Evolutionary conservation across 2,329 filamentous ascomycete genomes (phyloP), one percentile per base, ranked within the genome.

Genomic region (Xylaria sp.): DNA sequence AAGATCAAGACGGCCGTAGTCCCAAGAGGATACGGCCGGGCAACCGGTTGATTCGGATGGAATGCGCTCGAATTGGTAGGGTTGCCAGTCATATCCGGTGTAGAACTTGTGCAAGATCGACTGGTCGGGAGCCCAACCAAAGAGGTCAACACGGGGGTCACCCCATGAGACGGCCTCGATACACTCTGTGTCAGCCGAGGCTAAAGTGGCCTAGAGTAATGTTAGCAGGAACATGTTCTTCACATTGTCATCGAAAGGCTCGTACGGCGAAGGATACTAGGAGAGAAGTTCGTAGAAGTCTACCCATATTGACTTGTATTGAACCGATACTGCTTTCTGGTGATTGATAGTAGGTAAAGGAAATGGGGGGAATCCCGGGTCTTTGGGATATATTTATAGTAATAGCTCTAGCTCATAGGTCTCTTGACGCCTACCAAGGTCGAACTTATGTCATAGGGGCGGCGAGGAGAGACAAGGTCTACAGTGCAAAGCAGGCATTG

Each of bases 61-160:
- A 23, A 73, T 60, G 3, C 53, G 67, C 56, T 73, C 71, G 39
- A 72, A 70, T 20, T 61, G 25, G 15, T 64, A 25, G 23, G 63
- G 72, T 45, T 73, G 70, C 72, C 72, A 73, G 60, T 72, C 71
- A 28, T 68, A 60, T 1, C 71, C 70, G 2, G 69, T 72, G 56
- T 65, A 72, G 60, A 69, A 69, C 63, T 68, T 70, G 63, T 70
- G 68, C 66, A 58, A 68, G 48, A 70, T 61, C 0, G 68, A 70
- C 2, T 60, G 36, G 25, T 70, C 68, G 1, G 66, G 62, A 3
- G 66, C 66, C 15, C 25, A 7, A 4, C 62, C 62, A 43, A 68
- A 68, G 32, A 70, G 59, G 56, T 70, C 68, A 39, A 70, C 52
- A n/a, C 68, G 68, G n/a, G 66, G 65, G 45, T 66, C 59, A 13